Evolutionary conservation across 129 eudicot genomes (phyloP), one percentile per base, ranked within the genome.

Genomic region (Tagetes erecta): DNA sequence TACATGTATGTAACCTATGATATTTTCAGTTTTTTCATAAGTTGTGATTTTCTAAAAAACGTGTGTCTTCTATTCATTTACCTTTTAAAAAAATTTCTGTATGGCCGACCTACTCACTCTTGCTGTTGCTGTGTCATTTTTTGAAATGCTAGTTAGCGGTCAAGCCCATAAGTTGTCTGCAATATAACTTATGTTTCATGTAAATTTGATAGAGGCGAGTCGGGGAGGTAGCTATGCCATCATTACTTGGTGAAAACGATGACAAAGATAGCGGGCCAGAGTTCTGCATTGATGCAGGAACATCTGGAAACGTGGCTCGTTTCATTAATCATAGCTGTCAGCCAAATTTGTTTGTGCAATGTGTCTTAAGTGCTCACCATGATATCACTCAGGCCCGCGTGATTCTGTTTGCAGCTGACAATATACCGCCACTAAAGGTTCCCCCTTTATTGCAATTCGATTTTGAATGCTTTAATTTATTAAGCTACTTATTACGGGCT

Each of bases 291-390:
- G 99, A 95, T 83, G 97, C 97, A 0, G 97, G 87, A 11, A 27
- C 77, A 13, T 81, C 69, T 41, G 99, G 99, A 10, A 95, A 91
- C 27, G 70, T 91, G 67, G 86, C 99, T 0, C 84, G 99, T 36
- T 95, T 83, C 71, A 91, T 95, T 9, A 95, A 95, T 68, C 99
- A 95, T 31, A 95, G 99, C 80, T 95, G 99, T 50, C 90, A 95
- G 47, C 99, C 97, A 0, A 95, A 95, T 74, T 49, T 95, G 2
- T 95, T 95, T 47, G 96, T 95, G 38, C 99, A 95, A 10, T 95
- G 97, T 50, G 84, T 95, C 13, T 74, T 95, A 64, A 88, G 92
- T 83, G 64, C 40, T 14, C 99, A 95, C 49, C 99, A 89, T 68
- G 96, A 95, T 62, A 41, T 85, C 14, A 84, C 78, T 38, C 90